Evolutionary conservation across 2,329 filamentous ascomycete species (phyloP), one percentile per base, ranked within the genome.

Genomic region (Simplicillium sp.): DNA sequence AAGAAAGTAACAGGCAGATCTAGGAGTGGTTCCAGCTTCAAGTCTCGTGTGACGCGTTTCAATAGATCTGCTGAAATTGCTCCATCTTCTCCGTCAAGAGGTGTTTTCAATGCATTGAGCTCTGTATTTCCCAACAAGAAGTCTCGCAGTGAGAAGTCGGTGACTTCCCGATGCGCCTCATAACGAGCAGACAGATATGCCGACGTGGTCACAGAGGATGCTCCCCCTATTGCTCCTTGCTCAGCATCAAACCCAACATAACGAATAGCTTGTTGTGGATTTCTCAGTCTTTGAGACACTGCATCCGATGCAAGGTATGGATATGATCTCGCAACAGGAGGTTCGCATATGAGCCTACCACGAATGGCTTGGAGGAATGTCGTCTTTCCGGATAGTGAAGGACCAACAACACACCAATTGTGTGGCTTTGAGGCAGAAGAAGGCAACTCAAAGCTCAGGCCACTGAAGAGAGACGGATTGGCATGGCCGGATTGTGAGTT

Each of bases 181-280:
- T 97, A 98, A 32, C 92, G 74, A 13, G 88, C 88, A 44, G 86
- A 88, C 14, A 97, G 66, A 57, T 96, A 96, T 4, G 87, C 82
- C 15, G 84, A 84, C n/a, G 77, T 70, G 0, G 74, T 71, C 6
- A 70, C 69, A n/a, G 66, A 66, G 2, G 73, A 71, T 2, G 73
- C 70, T 6, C 75, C 64, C 0, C 56, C 53, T 12, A 75, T 64
- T 37, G 70, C 64, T 6, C 72, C 71, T 18, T 78, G 73, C 50
- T 89, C 84, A 2, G 78, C 80, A 54, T 87, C 85, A 54, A 97
- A 97, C 0, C 92, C 90, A 9, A 97, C 88, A 67, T 95, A 90
- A 50, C 82, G 81, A 43, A 98, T 83, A 0, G 87, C 87, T 48
- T 71, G 71, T 11, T 69, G 68, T 0, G 84, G 77, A 39, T 68